These are phyloP conservation scores for Fusarium scirpi DNA, from an alignment of 2,329 filamentous ascomycete species.

Conservation along the genomic window DNA sequence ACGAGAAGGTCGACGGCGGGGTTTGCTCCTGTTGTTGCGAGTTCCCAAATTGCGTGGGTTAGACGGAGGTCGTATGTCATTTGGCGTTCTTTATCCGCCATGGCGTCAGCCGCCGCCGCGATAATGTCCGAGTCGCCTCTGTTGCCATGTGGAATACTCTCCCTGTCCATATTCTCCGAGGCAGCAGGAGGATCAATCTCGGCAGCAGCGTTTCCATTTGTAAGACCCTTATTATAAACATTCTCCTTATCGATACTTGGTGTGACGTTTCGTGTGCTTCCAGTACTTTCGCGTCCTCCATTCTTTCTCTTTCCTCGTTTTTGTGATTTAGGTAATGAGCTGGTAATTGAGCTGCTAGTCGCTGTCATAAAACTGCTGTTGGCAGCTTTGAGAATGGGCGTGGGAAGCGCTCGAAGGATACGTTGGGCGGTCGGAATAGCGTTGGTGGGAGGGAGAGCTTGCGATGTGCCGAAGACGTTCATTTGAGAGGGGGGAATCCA, in stretches of 20 bases:
- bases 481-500: slow-evolving; percentile 98
- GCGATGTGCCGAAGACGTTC: slow-evolving; percentile 79
- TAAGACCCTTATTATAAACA: slow-evolving; percentile 47
- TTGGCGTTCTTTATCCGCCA: slow-evolving; percentile 78
- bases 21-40: slow-evolving; percentile 91
- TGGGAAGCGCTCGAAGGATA: slow-evolving; percentile 89
- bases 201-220: slow-evolving; percentile 40
- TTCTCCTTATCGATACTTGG: slow-evolving; percentile 65
- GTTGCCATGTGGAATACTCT: slow-evolving; percentile 51
- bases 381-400: slow-evolving; percentile 90
- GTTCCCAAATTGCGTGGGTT: slow-evolving; percentile 93
- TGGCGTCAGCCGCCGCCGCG: slow-evolving; percentile 68
- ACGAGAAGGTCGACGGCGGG: slow-evolving; percentile 93
- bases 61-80: slow-evolving; percentile 84
- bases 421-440: slow-evolving; percentile 92
- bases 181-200: slow-evolving; percentile 47
- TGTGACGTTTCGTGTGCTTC: slow-evolving; percentile 52
- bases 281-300: slow-evolving; percentile 54
- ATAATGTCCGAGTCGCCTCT: slow-evolving; percentile 51
- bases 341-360: slow-evolving; percentile 87
- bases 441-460: slow-evolving; percentile 81
- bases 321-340: slow-evolving; percentile 76
- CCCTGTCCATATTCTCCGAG: slow-evolving; percentile 64
- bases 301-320: slow-evolving; percentile 71
- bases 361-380: slow-evolving; percentile 96